Percentiles rank a stretch among this genome's conserved stretches.
phyloP scores from a whole-genome alignment of 805 yeast genomes.

The Saccharomycopsis fibuligera region DNA sequence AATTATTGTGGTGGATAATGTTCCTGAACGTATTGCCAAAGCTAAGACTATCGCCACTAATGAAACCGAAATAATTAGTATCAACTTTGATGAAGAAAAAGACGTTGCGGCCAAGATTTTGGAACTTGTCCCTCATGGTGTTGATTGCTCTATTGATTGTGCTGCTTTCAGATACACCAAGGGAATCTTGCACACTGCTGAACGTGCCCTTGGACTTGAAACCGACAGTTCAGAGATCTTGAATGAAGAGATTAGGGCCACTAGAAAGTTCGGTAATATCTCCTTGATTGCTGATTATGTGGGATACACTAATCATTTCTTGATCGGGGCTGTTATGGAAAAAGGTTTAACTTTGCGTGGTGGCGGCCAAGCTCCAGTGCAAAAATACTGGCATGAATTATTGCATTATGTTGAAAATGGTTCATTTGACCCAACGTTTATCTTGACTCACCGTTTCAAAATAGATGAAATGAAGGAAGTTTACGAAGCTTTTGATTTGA shows the following conservation, averaged over 20 bases:
- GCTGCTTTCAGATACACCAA: conserved; percentile 1
- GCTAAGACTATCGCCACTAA: not conserved
- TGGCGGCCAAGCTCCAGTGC: not conserved
- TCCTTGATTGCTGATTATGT: not conserved
- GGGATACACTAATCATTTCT: not conserved
- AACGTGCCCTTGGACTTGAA: conserved; percentile 1
- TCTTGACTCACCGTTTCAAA: conserved; percentile 1
- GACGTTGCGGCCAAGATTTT: not conserved
- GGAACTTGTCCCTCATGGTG: conserved; percentile 1
- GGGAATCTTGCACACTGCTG: not conserved
- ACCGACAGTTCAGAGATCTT: not conserved
- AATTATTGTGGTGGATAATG: not conserved
- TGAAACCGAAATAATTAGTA: not conserved
- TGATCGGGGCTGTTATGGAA: not conserved
- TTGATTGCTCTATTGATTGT: not conserved
- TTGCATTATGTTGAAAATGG: not conserved
- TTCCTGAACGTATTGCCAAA: not conserved
- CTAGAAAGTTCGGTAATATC: not conserved
- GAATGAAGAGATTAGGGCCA: not conserved
- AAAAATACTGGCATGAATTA: not conserved
- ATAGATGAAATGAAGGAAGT: not conserved
- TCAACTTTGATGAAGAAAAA: not conserved
- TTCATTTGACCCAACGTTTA: not conserved
- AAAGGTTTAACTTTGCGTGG: not conserved
- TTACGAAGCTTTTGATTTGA: not conserved